Percentiles rank a stretch among this genome's conserved stretches.
phyloP scores from a whole-genome alignment of 139 green algal genomes.

The Chlamydomonas sp. region DNA sequence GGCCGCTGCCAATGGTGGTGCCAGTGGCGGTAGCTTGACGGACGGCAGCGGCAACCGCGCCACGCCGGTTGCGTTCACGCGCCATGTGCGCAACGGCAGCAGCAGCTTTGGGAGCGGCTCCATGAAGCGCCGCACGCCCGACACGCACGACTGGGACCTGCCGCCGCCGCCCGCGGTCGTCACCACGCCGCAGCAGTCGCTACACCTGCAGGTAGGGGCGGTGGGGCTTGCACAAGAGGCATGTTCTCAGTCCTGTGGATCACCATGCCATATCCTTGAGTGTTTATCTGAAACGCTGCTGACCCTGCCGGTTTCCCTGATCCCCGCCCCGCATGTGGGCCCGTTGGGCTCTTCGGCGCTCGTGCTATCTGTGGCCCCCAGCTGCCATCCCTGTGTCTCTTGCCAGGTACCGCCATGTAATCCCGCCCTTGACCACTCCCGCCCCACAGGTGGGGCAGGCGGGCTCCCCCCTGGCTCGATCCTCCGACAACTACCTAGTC shows the following conservation, averaged over 20 bases:
- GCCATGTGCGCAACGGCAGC: constrained; percentile 1
- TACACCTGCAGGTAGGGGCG: not conserved
- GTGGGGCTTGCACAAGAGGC: no score
- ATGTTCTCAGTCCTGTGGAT: no score
- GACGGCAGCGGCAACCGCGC: not conserved
- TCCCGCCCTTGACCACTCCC: no score
- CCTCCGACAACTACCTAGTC: not conserved
- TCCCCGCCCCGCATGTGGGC: no score
- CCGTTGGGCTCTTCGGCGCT: no score
- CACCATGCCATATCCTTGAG: no score
- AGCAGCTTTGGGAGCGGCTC: not conserved
- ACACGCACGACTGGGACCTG: constrained; percentile 37
- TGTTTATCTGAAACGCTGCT: no score
- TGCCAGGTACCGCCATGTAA: no score
- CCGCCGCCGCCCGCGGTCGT: not conserved
- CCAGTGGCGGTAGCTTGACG: not conserved
- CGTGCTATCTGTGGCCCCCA: no score
- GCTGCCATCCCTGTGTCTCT: no score
- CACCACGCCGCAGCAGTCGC: not conserved
- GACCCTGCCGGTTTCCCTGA: no score
- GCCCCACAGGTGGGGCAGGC: not conserved
- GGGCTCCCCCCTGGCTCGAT: not conserved
- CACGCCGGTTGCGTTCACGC: not conserved
- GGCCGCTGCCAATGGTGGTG: not conserved
- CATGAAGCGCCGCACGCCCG: constrained; percentile 31